These are phyloP conservation scores for Trichophyton rubrum DNA, from an alignment of 2,329 filamentous ascomycete genomes.

Conservation along the genomic window DNA sequence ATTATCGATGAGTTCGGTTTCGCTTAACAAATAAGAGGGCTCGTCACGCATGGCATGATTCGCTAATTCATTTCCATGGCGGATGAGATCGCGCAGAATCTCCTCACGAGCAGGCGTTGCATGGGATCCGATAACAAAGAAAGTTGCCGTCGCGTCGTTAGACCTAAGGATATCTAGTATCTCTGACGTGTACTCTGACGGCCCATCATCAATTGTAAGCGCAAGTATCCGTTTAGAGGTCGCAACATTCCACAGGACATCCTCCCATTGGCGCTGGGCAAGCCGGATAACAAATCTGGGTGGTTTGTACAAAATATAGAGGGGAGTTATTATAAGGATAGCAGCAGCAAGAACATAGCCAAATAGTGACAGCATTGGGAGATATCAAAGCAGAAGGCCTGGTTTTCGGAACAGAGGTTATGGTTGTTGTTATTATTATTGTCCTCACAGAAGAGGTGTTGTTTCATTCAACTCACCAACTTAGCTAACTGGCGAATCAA, in stretches of 20 bases:
- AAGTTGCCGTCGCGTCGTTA: constrained; percentile 62
- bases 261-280: constrained; percentile 59
- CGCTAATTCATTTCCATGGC: constrained; percentile 56
- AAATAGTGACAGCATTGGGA: not conserved
- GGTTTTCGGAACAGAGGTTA: not conserved
- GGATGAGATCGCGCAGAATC: constrained; percentile 46
- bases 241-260: constrained; percentile 61
- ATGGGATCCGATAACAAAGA: constrained; percentile 79
- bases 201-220: constrained; percentile 77
- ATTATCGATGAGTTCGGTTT: constrained; percentile 49
- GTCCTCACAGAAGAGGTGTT: not conserved
- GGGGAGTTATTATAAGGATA: constrained; percentile 19
- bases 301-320: constrained; percentile 71
- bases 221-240: constrained; percentile 54
- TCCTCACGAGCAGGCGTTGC: constrained; percentile 37
- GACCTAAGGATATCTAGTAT: constrained; percentile 56
- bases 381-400: not conserved
- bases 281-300: constrained; percentile 58
- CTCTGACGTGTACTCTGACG: constrained; percentile 56
- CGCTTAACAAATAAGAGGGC: constrained; percentile 50
- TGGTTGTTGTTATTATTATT: not conserved
- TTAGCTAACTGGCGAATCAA: too few relatives aligned
- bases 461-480: not conserved
- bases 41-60: constrained; percentile 90
- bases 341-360: not conserved